Evolutionary conservation across 1,284 basidiomycete species (phyloP), one percentile per base, ranked within the genome.

Genomic region (Naganishia cerealis): DNA sequence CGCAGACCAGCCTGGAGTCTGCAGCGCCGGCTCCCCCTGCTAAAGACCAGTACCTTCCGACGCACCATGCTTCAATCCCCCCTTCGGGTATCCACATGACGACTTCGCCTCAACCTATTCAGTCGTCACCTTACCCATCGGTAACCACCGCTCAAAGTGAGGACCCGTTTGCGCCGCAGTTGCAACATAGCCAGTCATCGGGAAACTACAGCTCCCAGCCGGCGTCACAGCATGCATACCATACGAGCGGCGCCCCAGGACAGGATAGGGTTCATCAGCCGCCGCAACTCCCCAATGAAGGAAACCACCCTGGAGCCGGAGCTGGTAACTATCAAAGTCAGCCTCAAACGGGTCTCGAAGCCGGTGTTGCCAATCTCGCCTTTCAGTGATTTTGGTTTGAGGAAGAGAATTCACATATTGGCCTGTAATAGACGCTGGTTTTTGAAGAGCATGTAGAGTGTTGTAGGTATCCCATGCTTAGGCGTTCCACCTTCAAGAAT

Each of bases 101-200:
- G 10, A 38, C 61, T 24, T 63, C 61, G 15, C 61, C 61, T 18
- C 61, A 63, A 38, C 61, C 61, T 21, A 63, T 63, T 24, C 46
- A 50, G 46, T 50, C 46, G 15, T 50, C 46, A 9, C 50, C 38
- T 3, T 38, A 29, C 7, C 50, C 50, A 21, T 33, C 26, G 21
- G 13, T 12, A 18, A 21, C 29, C 16, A 15, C 21, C 7, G 21
- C 50, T 9, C 59, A 53, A 26, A 24, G 38, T 6, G 48, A 63
- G 12, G 26, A 59, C 26, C 29, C 57, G 15, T 59, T 15, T 43
- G 57, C 42, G 0, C 38, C 24, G 15, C 26, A n/a, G 5, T 29
- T 36, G 26, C 61, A 63, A 50, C 61, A 63, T 18, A 42, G 61
- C 46, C 61, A 42, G 10, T 42, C 61, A 16, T 54, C 38, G 21